These are phyloP conservation scores for Rhytidhysteron rufulum DNA, from an alignment of 2,329 filamentous ascomycete species.

Conservation along the genomic window DNA sequence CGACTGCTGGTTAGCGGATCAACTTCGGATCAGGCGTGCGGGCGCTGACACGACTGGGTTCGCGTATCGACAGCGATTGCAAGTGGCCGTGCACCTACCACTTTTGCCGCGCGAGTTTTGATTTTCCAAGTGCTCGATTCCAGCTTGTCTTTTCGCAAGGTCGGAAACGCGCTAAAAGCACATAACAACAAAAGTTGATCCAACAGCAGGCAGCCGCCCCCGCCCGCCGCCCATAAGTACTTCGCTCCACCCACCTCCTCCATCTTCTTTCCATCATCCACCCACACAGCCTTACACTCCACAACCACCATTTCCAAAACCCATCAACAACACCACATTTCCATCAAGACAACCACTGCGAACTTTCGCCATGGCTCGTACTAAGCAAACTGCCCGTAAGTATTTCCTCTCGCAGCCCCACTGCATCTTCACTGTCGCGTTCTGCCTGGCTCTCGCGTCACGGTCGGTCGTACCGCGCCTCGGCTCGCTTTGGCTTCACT, in stretches of 20 bases:
- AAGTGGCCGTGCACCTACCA: constrained; percentile 4
- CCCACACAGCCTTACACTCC: constrained; percentile 23
- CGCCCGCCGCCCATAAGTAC: constrained; percentile 32
- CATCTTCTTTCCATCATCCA: constrained; percentile 34
- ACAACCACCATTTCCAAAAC: constrained; percentile 13
- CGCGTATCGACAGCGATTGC: constrained; percentile 9
- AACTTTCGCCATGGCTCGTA: constrained; percentile 46
- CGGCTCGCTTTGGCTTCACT: constrained; percentile 11
- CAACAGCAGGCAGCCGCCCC: constrained; percentile 25
- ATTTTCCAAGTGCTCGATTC: constrained; percentile 9
- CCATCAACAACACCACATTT: constrained; percentile 18
- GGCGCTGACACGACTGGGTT: constrained; percentile 1
- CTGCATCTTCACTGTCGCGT: constrained; percentile 18
- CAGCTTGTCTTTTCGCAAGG: constrained; percentile 10
- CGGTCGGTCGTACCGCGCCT: constrained; percentile 8
- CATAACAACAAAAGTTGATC: constrained; percentile 30
- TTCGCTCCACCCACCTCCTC: constrained; percentile 30
- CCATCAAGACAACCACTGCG: constrained; percentile 16
- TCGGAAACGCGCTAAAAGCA: constrained; percentile 11
- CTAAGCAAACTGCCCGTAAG: constrained; percentile 56
- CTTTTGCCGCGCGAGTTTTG: constrained; percentile 7
- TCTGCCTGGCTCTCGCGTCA: too few species aligned
- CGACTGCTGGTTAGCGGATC: constrained; percentile 28
- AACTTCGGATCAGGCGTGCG: constrained; percentile 16
- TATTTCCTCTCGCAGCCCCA: constrained; percentile 20